These are phyloP conservation scores for Fusarium phyllophilum DNA, from an alignment of 2,329 filamentous ascomycete species.

Conservation along the genomic window DNA sequence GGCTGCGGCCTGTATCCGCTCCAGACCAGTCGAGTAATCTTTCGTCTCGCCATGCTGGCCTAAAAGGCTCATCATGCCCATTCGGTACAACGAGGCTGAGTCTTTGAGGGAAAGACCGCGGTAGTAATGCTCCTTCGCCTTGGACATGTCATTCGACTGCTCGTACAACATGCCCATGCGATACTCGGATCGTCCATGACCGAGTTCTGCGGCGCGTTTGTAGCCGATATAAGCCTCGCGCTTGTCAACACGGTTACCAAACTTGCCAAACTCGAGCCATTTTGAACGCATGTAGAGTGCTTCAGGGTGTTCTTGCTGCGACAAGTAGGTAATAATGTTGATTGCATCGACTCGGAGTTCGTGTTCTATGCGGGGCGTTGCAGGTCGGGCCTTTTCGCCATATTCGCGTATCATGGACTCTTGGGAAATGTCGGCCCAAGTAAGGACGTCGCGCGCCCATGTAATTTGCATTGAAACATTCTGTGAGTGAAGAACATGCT, in stretches of 20 bases:
- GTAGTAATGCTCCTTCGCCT: conserved; percentile 91
- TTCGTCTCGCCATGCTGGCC: conserved; percentile 92
- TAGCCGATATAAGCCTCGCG: conserved; percentile 93
- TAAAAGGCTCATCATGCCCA: conserved; percentile 97
- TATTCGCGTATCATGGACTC: conserved; percentile 78
- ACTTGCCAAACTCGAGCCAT: conserved; percentile 98
- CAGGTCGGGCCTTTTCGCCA: conserved; percentile 65
- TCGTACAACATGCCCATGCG: conserved; percentile 99
- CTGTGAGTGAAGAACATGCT: conserved; percentile 88
- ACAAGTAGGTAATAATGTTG: conserved; percentile 90
- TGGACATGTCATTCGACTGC: conserved; percentile 89
- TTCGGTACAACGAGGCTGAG: conserved; percentile 84
- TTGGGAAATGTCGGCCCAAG: conserved; percentile 85
- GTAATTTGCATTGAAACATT: conserved; percentile 96
- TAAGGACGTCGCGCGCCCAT: conserved; percentile 93
- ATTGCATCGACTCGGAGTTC: conserved; percentile 88
- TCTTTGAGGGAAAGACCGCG: conserved; percentile 82
- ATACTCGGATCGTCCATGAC: conserved; percentile 91
- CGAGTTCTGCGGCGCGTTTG: conserved; percentile 83
- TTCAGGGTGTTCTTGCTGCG: conserved; percentile 91
- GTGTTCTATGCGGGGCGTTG: conserved; percentile 88
- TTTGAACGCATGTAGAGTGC: conserved; percentile 94
- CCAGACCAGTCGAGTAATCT: conserved; percentile 80
- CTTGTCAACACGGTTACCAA: conserved; percentile 89
- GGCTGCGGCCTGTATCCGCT: conserved; percentile 85